Base-by-base conservation (phyloP, 495 filamentous ascomycete genomes). In the Tetracladium setigerum region DNA sequence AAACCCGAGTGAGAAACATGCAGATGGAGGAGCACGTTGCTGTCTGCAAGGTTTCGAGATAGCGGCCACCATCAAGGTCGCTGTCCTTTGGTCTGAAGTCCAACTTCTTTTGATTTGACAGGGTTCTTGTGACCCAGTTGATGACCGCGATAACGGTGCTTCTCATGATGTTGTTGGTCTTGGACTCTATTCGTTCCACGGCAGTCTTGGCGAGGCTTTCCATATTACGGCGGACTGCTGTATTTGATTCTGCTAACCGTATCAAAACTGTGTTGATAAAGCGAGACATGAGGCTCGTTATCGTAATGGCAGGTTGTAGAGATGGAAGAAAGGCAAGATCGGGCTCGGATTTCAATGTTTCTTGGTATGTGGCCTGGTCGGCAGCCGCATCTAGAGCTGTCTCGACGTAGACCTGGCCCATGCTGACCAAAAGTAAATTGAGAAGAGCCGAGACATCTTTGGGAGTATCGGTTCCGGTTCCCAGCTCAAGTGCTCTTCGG, bases 351-450 rank as follows among this genome's bases (percentile, higher is more conserved):
- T 87, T 95, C 13, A 72, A 63, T 42, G 72, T 76, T 59, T 95
- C 87, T 58, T 92, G 87, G 4, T 83, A 72, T 11, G 79, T 72
- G 44, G 87, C 83, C 41, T 73, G 67, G 58, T 95, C 88, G 39
- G 83, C 71, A 34, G 85, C 86, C 46, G 89, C 87, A 57, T 97
- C 92, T 5, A 99, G 76, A 27, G 86, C 87, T 2, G 95, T 91
- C 58, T 99, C 94, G 24, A 99, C 71, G 58, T 97, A 99, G 32
- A 89, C 84, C 56, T 94, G 89, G 42, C 87, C 89, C 85, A 96
- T 92, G 50, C 86, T 84, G 13, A 81, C 78, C 18, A 96, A 75
- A 1, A 99, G 78, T 7, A 97, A 78, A 61, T 83, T 85, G 34
- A 96, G 70, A 14, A 96, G 73, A 47, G 86, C 81, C n/a, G 81